Evolutionary conservation across 192 early-diverging fungal species (phyloP).

Genomic region (Coemansia sp.): DNA sequence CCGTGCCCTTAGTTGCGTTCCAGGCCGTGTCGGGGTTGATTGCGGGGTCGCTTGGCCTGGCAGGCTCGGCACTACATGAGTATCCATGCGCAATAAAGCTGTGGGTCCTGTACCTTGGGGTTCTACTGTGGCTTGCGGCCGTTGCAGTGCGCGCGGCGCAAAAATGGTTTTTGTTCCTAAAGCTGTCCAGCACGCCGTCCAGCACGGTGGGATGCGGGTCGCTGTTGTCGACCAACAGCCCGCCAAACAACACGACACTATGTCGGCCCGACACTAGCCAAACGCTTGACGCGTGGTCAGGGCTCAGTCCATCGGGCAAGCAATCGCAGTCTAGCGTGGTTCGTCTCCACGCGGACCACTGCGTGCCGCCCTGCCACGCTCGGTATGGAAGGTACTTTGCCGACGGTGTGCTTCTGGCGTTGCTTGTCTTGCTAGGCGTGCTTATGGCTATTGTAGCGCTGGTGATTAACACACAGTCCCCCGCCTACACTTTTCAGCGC

Average conservation of each 20-base stretch:
- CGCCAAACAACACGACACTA: not conserved
- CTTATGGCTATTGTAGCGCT: constrained; percentile 8
- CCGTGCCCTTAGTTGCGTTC: constrained; percentile 13
- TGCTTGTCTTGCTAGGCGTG: constrained; percentile 1
- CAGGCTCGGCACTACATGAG: constrained; percentile 7
- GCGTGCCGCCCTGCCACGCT: not conserved
- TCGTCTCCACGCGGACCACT: not conserved
- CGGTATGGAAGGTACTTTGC: constrained; percentile 7
- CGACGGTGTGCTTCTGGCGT: constrained; percentile 1
- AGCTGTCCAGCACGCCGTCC: not conserved
- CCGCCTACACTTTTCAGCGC: not conserved
- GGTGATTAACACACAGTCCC: constrained; percentile 4
- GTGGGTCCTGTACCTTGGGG: constrained; percentile 27
- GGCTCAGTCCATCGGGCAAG: constrained; percentile 1
- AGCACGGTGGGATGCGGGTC: not conserved
- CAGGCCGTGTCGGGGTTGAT: constrained; percentile 12
- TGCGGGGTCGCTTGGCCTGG: constrained; percentile 13
- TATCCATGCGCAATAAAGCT: constrained; percentile 34
- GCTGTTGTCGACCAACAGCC: not conserved
- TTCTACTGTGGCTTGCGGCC: constrained; percentile 21
- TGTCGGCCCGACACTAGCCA: constrained; percentile 9
- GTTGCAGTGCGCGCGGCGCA: constrained; percentile 26
- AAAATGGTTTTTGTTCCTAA: constrained; percentile 5
- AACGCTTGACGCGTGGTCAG: constrained; percentile 21
- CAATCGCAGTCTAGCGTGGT: constrained; percentile 1